phyloP scores from a whole-genome alignment of 495 filamentous ascomycete genomes.

The Penicillium turbatum region DNA sequence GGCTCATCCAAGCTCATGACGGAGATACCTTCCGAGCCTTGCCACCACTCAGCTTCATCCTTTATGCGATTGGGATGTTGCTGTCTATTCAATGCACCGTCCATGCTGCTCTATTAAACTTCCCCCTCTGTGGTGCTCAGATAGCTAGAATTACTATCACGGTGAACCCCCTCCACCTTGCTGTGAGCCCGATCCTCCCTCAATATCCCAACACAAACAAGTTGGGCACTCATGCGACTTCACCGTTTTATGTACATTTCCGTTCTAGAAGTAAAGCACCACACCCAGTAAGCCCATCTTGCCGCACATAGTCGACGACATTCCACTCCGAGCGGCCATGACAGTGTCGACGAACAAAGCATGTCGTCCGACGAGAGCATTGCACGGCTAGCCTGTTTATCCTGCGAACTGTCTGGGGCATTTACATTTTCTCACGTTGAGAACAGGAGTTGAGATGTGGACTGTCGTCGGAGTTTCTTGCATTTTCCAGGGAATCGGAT shows the following conservation, averaged over 20 bases:
- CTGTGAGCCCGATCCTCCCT: too few relatives aligned
- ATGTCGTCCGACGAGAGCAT: constrained; percentile 37
- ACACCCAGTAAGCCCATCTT: too few relatives aligned
- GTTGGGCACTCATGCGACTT: not conserved
- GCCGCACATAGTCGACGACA: too few relatives aligned
- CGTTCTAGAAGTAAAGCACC: not conserved
- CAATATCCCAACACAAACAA: not conserved
- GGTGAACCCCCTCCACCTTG: not conserved
- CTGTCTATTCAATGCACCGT: too few relatives aligned
- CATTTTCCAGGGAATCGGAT: constrained; percentile 52
- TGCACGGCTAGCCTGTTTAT: constrained; percentile 26
- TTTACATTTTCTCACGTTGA: constrained; percentile 49
- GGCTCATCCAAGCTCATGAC: too few relatives aligned
- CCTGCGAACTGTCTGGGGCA: constrained; percentile 54
- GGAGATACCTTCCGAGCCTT: too few relatives aligned
- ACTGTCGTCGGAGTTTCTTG: too few relatives aligned
- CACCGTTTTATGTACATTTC: not conserved
- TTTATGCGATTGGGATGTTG: too few relatives aligned
- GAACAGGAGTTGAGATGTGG: constrained; percentile 28
- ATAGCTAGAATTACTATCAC: not conserved
- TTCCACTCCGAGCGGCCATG: too few relatives aligned
- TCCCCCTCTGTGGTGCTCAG: not conserved
- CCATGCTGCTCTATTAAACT: too few relatives aligned
- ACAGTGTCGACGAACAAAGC: not conserved
- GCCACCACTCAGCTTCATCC: too few relatives aligned